Evolutionary conservation across 208 protist genomes (phyloP).

Genomic region (Phytomonas serpens): DNA sequence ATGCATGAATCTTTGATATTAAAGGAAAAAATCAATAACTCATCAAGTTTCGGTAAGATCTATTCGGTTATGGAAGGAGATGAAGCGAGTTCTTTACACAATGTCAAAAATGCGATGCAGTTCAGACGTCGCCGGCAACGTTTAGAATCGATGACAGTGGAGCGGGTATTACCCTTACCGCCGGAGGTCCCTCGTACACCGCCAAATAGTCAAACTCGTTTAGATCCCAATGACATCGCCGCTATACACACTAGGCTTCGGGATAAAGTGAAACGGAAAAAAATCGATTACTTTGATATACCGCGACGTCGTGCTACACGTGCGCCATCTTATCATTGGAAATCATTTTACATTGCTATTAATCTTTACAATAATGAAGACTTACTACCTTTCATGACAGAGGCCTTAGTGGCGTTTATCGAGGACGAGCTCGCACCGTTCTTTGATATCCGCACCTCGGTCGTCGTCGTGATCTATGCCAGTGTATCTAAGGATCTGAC

Average conservation of each 20-base stretch:
- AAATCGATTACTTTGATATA: slow-evolving; percentile 19
- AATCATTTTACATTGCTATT: slow-evolving; percentile 58
- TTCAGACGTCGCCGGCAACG: not conserved
- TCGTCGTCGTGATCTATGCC: slow-evolving; percentile 68
- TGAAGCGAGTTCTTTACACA: not conserved
- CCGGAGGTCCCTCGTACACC: not conserved
- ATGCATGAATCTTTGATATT: not conserved
- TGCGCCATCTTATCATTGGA: slow-evolving; percentile 42
- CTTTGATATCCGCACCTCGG: slow-evolving; percentile 29
- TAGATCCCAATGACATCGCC: not conserved
- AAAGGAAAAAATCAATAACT: not conserved
- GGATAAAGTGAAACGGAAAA: slow-evolving; percentile 9
- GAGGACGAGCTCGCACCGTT: slow-evolving; percentile 57
- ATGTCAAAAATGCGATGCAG: not conserved
- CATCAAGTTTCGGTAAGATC: not conserved
- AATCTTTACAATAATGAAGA: slow-evolving; percentile 71
- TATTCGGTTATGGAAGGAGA: not conserved
- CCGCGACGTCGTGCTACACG: slow-evolving; percentile 15
- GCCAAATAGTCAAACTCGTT: not conserved
- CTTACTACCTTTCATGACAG: slow-evolving; percentile 51
- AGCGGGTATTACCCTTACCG: not conserved
- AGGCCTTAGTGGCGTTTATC: slow-evolving; percentile 47
- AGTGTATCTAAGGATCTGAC: slow-evolving; percentile 35
- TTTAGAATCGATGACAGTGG: not conserved
- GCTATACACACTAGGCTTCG: not conserved